A percentile compares a stretch with the other conserved stretches of the same genome.
Evolutionary conservation across 495 filamentous ascomycete species (phyloP).

Genomic region (Pseudomonodictys pantanalensis): DNA sequence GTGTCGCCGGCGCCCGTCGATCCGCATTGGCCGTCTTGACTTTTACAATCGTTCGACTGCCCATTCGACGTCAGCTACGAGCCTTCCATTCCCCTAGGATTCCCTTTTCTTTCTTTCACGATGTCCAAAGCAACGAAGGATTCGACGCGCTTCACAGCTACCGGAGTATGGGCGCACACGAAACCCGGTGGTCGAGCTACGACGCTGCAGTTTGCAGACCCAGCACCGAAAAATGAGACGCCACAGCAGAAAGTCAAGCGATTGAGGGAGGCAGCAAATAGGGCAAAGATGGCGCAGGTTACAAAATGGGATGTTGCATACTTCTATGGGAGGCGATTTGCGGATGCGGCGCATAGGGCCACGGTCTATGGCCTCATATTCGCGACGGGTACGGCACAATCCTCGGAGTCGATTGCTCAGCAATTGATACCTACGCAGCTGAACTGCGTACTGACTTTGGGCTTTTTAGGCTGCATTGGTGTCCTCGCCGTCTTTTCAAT

Average conservation of each 20-base stretch:
- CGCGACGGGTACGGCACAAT: slow-evolving; percentile 63
- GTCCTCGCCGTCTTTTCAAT: slow-evolving; percentile 76
- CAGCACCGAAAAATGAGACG: slow-evolving; percentile 59
- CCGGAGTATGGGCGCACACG: slow-evolving; percentile 79
- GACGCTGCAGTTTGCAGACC: slow-evolving; percentile 35
- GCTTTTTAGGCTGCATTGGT: slow-evolving; percentile 47
- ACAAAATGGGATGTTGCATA: slow-evolving; percentile 59
- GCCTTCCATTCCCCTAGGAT: neutral
- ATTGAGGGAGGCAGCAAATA: slow-evolving; percentile 73
- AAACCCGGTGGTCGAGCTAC: slow-evolving; percentile 46
- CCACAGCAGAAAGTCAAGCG: slow-evolving; percentile 85
- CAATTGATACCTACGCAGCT: neutral
- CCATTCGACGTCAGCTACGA: slow-evolving; percentile 3
- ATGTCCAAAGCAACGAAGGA: slow-evolving; percentile 88
- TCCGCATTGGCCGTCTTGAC: slow-evolving; percentile 12
- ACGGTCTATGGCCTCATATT: slow-evolving; percentile 73
- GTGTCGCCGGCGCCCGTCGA: slow-evolving; percentile 1
- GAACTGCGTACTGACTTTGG: neutral
- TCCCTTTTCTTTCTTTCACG: slow-evolving; percentile 3
- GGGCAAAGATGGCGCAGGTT: slow-evolving; percentile 62
- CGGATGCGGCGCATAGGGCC: slow-evolving; percentile 78
- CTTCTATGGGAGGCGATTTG: slow-evolving; percentile 60
- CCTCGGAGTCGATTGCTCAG: neutral
- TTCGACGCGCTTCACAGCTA: slow-evolving; percentile 93
- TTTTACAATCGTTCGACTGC: slow-evolving; percentile 5